Conservation (phyloP, 208 protist genomes). For the Acanthamoeba triangularis region DNA sequence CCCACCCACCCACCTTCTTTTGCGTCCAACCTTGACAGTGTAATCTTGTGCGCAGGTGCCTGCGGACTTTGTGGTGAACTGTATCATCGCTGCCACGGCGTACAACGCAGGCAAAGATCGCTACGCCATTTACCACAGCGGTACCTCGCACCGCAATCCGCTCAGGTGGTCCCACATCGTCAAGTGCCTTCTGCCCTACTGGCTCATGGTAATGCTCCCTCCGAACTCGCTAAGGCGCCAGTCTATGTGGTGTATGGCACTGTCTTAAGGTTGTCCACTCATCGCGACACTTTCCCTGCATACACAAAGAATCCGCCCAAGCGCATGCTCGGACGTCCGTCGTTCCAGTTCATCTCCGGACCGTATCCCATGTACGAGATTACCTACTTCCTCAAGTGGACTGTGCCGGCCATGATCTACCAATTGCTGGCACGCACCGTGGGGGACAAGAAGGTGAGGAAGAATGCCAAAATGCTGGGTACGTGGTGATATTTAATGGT, state of each 20-base stretch:
- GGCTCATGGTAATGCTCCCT: constrained; percentile 53
- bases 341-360: constrained; percentile 78
- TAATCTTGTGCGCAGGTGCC: constrained; percentile 68
- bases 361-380: constrained; percentile 80
- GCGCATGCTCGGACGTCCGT: constrained; percentile 77
- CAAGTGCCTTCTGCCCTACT: constrained; percentile 82
- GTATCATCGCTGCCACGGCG: constrained; percentile 73
- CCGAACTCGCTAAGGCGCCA: neutral
- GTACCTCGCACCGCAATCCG: constrained; percentile 83
- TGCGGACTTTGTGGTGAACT: constrained; percentile 83
- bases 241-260: too few relatives aligned
- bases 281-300: neutral
- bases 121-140: constrained; percentile 70
- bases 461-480: constrained; percentile 30
- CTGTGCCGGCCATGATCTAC: constrained; percentile 77
- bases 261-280: too few relatives aligned
- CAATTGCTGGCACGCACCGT: constrained; percentile 18
- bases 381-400: constrained; percentile 83
- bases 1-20: too few relatives aligned
- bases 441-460: constrained; percentile 36
- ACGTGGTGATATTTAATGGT: neutral
- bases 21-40: neutral
- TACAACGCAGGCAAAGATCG: constrained; percentile 47
- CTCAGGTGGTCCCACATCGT: constrained; percentile 78
- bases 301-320: constrained; percentile 82